These are phyloP conservation scores for Russula sp. DNA, from an alignment of 768 basidiomycete species.

Conservation along the genomic window DNA sequence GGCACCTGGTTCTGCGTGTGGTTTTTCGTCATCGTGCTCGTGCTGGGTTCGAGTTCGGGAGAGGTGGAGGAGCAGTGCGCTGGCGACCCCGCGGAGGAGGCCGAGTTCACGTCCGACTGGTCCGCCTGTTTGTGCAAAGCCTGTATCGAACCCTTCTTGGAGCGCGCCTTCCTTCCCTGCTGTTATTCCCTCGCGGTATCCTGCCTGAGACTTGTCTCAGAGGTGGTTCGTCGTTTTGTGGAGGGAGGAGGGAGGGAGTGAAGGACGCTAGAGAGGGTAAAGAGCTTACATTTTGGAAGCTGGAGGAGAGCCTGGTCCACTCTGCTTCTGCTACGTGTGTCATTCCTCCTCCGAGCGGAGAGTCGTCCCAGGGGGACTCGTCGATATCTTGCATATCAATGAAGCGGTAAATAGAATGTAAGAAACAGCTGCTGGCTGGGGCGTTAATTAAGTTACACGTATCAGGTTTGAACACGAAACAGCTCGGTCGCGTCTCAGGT, in stretches of 20 bases:
- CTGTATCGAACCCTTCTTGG: slow-evolving; percentile 87
- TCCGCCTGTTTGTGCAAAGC: slow-evolving; percentile 69
- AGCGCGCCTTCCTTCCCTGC: slow-evolving; percentile 85
- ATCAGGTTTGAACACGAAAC: not conserved
- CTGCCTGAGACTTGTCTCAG: slow-evolving; percentile 51
- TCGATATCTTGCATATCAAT: not conserved
- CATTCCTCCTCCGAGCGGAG: not conserved
- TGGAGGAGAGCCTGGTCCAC: slow-evolving; percentile 64
- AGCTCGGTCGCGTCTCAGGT: not conserved
- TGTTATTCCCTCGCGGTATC: slow-evolving; percentile 95
- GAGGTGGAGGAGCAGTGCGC: slow-evolving; percentile 35
- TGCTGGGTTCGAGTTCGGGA: slow-evolving; percentile 18
- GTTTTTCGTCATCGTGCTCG: slow-evolving; percentile 26
- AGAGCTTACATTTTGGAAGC: slow-evolving; percentile 64
- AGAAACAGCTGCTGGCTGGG: too few relatives aligned
- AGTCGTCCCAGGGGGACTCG: slow-evolving; percentile 18
- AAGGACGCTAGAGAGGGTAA: not conserved
- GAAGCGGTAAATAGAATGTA: too few relatives aligned
- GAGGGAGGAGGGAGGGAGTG: not conserved
- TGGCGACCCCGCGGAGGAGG: slow-evolving; percentile 63
- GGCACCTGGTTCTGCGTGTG: not conserved
- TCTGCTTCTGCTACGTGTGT: slow-evolving; percentile 39
- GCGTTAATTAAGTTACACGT: too few relatives aligned
- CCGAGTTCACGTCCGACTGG: slow-evolving; percentile 79
- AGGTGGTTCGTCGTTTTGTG: not conserved